Evolutionary conservation across 441 rosid species (phyloP), one percentile per base, ranked within the genome.

Genomic region (Cnidoscolus chayamansa): DNA sequence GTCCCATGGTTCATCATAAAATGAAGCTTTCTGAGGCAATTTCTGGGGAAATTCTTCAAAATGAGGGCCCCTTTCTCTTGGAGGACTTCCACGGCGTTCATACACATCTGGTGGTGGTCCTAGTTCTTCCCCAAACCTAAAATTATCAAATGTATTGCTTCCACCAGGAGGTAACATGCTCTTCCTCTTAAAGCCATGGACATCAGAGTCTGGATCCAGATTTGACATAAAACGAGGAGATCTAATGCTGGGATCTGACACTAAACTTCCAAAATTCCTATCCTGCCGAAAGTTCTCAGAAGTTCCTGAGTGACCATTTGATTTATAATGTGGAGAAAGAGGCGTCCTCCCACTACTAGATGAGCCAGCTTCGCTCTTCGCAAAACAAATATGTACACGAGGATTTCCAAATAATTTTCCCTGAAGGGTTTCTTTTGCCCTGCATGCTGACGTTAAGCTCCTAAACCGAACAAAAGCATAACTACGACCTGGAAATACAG

Each of bases 341-440:
- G 91, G 74, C 70, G 76, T 76, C 76, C 90, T 91, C 80, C 88
- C 87, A 67, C 83, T 78, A 76, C 67, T 84, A 58, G 94, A 87
- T 37, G 91, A 79, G 40, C 93, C 90, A 31, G 85, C 79, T 47
- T 94, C 97, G 76, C 84, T 90, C 88, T 82, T 92, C 25, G 98
- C 96, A 65, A 88, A 94, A 85, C 96, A 92, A 77, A 94, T 92
- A 79, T 90, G 97, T 53, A 94, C 99, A 47, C 96, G 98, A 30
- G 98, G 97, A 81, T 94, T 90, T 63, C 94, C 98, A 73, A 94
- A 90, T 75, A 94, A 72, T 76, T 92, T 92, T 50, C 98, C 99
- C 81, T 94, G 96, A 74, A 94, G 96, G 76, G 93, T 86, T 79
- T 94, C 97, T 85, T 92, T 94, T 35, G 99, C 98, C 84, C 86